Evolutionary conservation across 176 grass and related monocot genomes (phyloP).

Genomic region (Carex pumila): DNA sequence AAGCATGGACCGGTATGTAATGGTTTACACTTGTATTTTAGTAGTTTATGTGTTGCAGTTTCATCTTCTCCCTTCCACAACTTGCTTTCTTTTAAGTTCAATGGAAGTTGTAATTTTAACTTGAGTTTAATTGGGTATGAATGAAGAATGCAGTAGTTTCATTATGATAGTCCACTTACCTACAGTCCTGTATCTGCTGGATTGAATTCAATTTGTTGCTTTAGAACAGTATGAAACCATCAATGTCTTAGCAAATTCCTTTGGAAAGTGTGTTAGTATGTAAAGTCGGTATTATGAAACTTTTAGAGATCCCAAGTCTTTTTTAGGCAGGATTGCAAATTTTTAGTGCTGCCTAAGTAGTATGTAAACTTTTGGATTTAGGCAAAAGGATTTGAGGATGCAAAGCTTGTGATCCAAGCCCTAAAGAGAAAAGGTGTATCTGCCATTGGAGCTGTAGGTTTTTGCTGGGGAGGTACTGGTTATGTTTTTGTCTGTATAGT

Average conservation of each 20-base stretch:
- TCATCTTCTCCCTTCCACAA: neutral
- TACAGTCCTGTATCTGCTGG: neutral
- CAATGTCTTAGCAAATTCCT: neutral
- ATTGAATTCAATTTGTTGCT: neutral
- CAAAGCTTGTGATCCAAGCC: conserved; percentile 34
- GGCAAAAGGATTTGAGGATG: conserved; percentile 43
- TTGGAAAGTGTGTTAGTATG: neutral
- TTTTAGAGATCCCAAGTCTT: neutral
- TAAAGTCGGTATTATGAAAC: neutral
- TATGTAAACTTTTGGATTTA: neutral
- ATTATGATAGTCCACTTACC: neutral
- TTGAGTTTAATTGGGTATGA: neutral
- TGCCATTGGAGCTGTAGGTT: conserved; percentile 37
- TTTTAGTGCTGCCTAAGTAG: neutral
- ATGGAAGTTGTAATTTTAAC: neutral
- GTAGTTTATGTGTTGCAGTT: neutral
- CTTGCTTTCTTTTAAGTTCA: neutral
- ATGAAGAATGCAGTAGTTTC: neutral
- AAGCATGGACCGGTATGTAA: conserved; percentile 24
- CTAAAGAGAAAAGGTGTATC: conserved; percentile 30
- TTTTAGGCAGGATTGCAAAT: neutral
- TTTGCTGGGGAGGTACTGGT: conserved; percentile 28
- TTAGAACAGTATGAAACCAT: too few species aligned
- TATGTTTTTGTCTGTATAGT: too few species aligned
- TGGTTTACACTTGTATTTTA: neutral